phyloP scores from a whole-genome alignment of 2,329 filamentous ascomycete genomes.

The Nemania sp. region DNA sequence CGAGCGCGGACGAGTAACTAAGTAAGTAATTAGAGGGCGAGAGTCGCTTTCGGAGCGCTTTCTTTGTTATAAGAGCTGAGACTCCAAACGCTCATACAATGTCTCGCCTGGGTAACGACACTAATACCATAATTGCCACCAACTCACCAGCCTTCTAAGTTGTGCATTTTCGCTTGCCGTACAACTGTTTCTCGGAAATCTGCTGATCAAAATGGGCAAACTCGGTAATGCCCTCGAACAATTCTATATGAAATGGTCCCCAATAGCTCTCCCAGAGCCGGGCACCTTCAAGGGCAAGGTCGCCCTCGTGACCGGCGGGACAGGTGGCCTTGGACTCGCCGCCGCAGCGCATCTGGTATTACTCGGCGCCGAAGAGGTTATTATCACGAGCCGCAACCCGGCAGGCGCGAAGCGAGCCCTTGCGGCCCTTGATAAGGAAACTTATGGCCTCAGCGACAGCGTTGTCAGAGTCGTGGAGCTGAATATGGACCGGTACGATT shows the following conservation, averaged over 20 bases:
- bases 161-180: no score
- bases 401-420: slow-evolving; percentile 45
- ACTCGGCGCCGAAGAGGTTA: slow-evolving; percentile 44
- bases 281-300: slow-evolving; percentile 35
- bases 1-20: no score
- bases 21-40: no score
- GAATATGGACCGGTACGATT: slow-evolving; percentile 34
- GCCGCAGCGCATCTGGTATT: slow-evolving; percentile 45
- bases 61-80: no score
- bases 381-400: slow-evolving; percentile 45
- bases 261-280: slow-evolving; percentile 29
- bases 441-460: slow-evolving; percentile 23
- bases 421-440: slow-evolving; percentile 39
- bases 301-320: slow-evolving; percentile 47
- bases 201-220: not conserved
- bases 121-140: no score
- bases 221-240: slow-evolving; percentile 22
- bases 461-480: slow-evolving; percentile 32
- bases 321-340: slow-evolving; percentile 46
- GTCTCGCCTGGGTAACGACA: no score
- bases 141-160: no score
- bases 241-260: slow-evolving; percentile 35
- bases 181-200: not conserved
- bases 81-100: no score
- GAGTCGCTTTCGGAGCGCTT: no score